Evolutionary conservation across 176 grass and related monocot genomes (phyloP), one percentile per base, ranked within the genome.

Genomic region (Aegilops umbellulata): DNA sequence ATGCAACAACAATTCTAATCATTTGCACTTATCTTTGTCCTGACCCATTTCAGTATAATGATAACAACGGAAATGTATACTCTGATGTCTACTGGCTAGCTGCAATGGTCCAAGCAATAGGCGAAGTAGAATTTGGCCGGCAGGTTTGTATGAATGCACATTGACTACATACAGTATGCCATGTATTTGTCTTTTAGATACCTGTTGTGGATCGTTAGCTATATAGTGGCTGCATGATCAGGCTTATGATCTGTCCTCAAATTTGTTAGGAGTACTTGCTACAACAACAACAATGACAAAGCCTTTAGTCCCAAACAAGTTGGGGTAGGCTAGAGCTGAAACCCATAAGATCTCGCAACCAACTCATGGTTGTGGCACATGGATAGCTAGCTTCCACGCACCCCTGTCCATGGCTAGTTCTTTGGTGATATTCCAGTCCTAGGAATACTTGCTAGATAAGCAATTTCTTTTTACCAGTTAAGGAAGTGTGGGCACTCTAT

Each of bases 1-100:
- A 74, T 58, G 39, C 67, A 9, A 74, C 65, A 63, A 29, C 20
- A 69, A 23, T 70, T 67, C 71, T 15, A 72, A 14, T 84, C 53
- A 14, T 80, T 24, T 80, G 10, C 19, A 61, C 44, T 17, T 75
- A 51, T 74, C 78, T 85, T 65, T 83, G 41, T 88, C 69, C 61
- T 80, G 46, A 57, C 61, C 30, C 31, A 88, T 82, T 90, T 90
- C 97, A 98, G 97, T 95, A 98, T 80, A 98, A 98, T 69, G 94
- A 98, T 85, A 98, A 98, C 85, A 98, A 92, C 2, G 94, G 97
- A 86, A 98, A 98, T 86, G 77, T 86, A 74, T 98, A 95, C 77
- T 95, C 97, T 51, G 97, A 98, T 88, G 94, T 88, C 20, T 92
- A 94, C 61, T 98, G 97, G 97, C 88, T 98, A 83, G 89, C 90